Evolutionary conservation across 306 rosid genomes (phyloP), one percentile per base, ranked within the genome.

Genomic region (Crataegus laevigata): DNA sequence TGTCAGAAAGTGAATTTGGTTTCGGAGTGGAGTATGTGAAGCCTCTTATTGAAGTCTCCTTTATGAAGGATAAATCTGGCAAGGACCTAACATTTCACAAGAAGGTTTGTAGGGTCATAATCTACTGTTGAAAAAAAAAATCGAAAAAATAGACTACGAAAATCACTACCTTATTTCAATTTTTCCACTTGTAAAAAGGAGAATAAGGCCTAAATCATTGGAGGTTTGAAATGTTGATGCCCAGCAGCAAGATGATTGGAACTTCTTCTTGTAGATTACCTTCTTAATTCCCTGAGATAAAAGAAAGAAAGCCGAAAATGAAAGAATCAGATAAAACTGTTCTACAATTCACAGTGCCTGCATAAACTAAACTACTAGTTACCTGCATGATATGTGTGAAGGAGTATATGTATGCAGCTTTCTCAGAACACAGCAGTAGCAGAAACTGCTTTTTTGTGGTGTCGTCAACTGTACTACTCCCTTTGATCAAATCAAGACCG

Each of bases 261-360:
- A 94, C 84, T 90, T 94, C 80, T 90, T 94, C 87, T 94, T 94
- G 85, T 80, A 45, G 47, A 87, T 85, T 77, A 94, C 98, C 86
- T 87, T 94, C 88, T 91, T 94, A 43, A 91, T 71, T 76, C 98
- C 97, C 97, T 94, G 79, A 71, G 61, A 83, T 80, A 58, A 34
- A 68, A 40, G 59, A 76, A 59, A 68, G 24, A 36, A 57, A 73
- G 30, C 29, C 40, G 29, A 52, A 72, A 9, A 43, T 71, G 57
- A 34, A 10, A 45, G 74, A 73, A 80, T 84, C 36, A 76, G 75
- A 61, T 59, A 55, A 71, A 52, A n/a, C 26, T 8, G 3, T 34
- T 47, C 22, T 32, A 74, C 40, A 57, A 58, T 38, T 74, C 60
- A 34, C 66, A 51, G 72, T 75, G 25, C 32, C 28, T 42, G 42